A percentile compares a stretch with the other conserved stretches of the same genome.
Conservation (phyloP, 1,284 basidiomycete genomes). For the Trichosporon asahii region DNA sequence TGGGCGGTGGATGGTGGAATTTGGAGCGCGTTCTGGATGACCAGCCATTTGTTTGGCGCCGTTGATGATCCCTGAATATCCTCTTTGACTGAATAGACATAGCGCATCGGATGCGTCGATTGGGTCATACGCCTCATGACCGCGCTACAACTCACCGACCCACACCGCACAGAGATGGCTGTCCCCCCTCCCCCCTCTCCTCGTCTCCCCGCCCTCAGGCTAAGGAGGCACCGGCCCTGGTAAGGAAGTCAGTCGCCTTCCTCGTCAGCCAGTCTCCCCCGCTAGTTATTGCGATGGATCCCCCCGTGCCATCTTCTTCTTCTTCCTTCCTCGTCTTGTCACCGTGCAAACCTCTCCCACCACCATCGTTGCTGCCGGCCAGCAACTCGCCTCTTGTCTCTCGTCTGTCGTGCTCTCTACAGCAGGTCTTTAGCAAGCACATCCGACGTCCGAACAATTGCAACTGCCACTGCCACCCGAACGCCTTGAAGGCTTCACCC, state of each 20-base stretch:
- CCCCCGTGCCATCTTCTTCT: not conserved
- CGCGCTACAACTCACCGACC: not conserved
- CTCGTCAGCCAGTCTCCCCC: not conserved
- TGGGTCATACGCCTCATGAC: not conserved
- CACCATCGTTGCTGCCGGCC: conserved; percentile 4
- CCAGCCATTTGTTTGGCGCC: conserved; percentile 11
- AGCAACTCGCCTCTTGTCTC: conserved; percentile 4
- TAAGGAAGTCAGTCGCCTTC: not conserved
- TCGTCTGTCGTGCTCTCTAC: conserved; percentile 8
- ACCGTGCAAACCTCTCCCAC: conserved; percentile 1
- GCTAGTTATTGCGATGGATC: not conserved
- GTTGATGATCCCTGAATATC: not conserved
- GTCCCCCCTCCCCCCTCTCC: not conserved
- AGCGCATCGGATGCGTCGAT: not conserved
- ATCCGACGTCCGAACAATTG: conserved; percentile 13
- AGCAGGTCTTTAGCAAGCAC: conserved; percentile 5
- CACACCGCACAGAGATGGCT: not conserved
- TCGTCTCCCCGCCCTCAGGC: not conserved
- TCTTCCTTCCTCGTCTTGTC: conserved; percentile 14
- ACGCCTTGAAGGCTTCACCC: conserved; percentile 13
- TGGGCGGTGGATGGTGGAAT: not conserved
- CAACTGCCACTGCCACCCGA: not conserved
- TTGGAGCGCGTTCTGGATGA: not conserved
- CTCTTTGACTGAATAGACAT: conserved; percentile 3
- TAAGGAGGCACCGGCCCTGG: no score